Evolutionary conservation across 495 filamentous ascomycete genomes (phyloP).

Genomic region (Neurospora sp.): DNA sequence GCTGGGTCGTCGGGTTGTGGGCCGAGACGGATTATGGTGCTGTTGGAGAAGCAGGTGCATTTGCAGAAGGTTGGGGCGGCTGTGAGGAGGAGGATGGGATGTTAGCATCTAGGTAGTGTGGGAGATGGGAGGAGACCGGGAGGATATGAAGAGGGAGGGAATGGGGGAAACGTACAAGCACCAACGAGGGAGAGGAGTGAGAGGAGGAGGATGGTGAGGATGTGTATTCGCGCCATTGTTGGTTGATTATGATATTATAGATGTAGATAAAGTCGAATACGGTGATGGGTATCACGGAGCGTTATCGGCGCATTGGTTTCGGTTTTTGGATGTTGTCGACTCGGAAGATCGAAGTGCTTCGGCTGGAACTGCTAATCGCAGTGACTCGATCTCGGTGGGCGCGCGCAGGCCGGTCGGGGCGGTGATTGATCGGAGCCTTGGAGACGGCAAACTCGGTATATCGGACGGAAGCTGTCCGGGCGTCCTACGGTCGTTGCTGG

Average conservation of each 20-base stretch:
- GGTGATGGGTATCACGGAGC: not conserved
- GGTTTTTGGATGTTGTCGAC: not conserved
- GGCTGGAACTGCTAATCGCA: not conserved
- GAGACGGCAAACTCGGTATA: not conserved
- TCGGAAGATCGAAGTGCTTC: not conserved
- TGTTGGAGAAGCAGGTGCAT: constrained; percentile 90
- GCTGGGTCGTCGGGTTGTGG: constrained; percentile 20
- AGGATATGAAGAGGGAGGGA: not conserved
- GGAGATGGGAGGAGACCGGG: not conserved
- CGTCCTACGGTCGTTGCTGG: not conserved
- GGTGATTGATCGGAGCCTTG: not conserved
- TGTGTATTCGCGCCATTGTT: constrained; percentile 25
- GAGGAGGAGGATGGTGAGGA: constrained; percentile 24
- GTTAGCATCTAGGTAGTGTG: not conserved
- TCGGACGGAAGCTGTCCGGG: not conserved
- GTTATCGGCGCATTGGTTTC: not conserved
- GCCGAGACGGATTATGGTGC: constrained; percentile 73
- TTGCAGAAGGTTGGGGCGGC: constrained; percentile 85
- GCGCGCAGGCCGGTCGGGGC: not conserved
- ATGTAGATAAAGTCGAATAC: not conserved
- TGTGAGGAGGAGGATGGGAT: constrained; percentile 15
- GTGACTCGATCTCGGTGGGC: not conserved
- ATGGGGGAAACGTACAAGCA: constrained; percentile 22
- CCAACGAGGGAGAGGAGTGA: constrained; percentile 20
- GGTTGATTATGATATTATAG: not conserved